phyloP scores from a whole-genome alignment of 164 flowering plant species.

The Chimonanthus praecox region DNA sequence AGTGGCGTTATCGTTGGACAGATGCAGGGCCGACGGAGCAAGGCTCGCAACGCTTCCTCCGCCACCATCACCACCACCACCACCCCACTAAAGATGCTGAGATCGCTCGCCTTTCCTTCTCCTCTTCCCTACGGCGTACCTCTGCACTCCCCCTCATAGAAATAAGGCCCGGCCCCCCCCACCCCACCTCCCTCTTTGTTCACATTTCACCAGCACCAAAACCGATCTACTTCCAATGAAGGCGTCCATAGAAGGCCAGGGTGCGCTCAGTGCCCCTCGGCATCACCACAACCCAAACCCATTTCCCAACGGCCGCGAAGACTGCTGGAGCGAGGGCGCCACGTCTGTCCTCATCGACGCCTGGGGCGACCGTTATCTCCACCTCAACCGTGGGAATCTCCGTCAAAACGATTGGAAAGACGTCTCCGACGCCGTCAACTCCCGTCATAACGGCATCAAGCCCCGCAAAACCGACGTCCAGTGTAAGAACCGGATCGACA shows the following conservation, averaged over 20 bases:
- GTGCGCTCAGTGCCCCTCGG: constrained; percentile 10
- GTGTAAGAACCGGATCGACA: constrained; percentile 80
- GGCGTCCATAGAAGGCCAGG: constrained; percentile 15
- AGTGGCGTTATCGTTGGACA: neutral
- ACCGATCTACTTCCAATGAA: neutral
- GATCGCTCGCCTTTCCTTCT: neutral
- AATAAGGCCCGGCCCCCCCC: neutral
- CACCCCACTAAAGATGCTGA: neutral
- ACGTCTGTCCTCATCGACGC: constrained; percentile 63
- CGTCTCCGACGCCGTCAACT: constrained; percentile 61
- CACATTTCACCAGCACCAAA: neutral
- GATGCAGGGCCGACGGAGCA: neutral
- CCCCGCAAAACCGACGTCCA: constrained; percentile 50
- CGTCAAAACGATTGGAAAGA: constrained; percentile 76
- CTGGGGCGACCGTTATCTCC: constrained; percentile 69
- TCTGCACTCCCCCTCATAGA: neutral
- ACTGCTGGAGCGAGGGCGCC: constrained; percentile 79
- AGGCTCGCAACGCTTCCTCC: too few species aligned
- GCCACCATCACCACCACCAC: neutral
- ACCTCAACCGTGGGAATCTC: constrained; percentile 64
- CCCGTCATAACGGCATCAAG: constrained; percentile 32
- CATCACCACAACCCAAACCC: constrained; percentile 6
- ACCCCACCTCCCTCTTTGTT: neutral
- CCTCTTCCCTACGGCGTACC: neutral
- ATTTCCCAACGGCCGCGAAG: constrained; percentile 41